Base-by-base conservation (phyloP, 2,329 filamentous ascomycete genomes). In the Hypoxylon sp. region DNA sequence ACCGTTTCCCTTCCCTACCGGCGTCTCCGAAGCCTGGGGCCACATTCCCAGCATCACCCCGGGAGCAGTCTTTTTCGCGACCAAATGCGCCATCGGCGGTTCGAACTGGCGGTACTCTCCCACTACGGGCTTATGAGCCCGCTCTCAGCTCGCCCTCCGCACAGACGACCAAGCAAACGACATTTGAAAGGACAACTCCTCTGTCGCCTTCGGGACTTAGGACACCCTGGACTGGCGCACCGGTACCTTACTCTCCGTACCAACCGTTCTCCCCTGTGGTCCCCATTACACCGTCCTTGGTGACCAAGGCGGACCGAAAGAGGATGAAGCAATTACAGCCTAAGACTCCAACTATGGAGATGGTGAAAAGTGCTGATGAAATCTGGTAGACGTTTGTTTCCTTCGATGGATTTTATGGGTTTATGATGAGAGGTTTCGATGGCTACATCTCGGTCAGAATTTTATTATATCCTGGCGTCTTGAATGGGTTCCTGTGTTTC, bases 221-320 rank as follows among this genome's bases (percentile, higher is more conserved):
- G 50, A 91, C 89, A 2, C 92, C 91, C 0, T 87, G 83, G 77
- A 89, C 86, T 1, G 88, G 87, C 3, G 84, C 83, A 22, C 85
- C 88, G 1, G 86, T 90, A 22, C 92, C 92, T 1, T 94, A 94
- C 79, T 89, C 88, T 61, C 91, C 92, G 0, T 95, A 94, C 73
- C 92, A 94, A 82, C 92, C 92, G 0, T 92, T 90, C 77, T 92
- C 90, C 5, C 91, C 92, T 1, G 84, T 92, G 52, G 86, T 94
- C 55, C 92, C 92, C 1, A 88, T 94, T 53, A 94, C 92, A 31
- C 92, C 92, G n/a, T 88, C 88, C 19, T 81, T 95, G 51, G 89
- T 93, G 14, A 93, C 89, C 24, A 88, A 85, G 78, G 87, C 88
- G 68, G 92, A 94, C 76, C 82, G 91, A 29, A 93, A 91, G 85